phyloP scores from a whole-genome alignment of 1,284 basidiomycete species.

The Veloboletus limbatus region DNA sequence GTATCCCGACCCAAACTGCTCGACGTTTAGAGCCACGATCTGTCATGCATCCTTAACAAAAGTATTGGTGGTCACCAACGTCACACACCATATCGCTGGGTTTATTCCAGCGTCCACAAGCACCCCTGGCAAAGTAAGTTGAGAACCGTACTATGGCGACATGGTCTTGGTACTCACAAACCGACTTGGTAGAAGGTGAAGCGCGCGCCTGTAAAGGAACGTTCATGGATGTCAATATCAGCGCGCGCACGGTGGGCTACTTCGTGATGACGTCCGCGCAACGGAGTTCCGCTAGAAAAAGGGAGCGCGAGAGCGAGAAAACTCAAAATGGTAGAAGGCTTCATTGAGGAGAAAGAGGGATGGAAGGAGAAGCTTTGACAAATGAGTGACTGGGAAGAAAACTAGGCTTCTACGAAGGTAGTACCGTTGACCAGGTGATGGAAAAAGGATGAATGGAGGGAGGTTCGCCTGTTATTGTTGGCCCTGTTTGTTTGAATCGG shows the following conservation, averaged over 20 bases:
- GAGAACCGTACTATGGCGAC: background rate
- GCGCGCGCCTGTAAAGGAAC: slow-evolving; percentile 33
- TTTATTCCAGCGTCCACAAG: slow-evolving; percentile 49
- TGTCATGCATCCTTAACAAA: slow-evolving; percentile 20
- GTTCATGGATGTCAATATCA: slow-evolving; percentile 39
- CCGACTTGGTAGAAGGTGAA: slow-evolving; percentile 57
- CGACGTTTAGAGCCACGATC: slow-evolving; percentile 44
- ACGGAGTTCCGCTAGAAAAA: slow-evolving; percentile 33
- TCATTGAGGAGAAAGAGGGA: slow-evolving; percentile 18
- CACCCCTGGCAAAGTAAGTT: slow-evolving; percentile 39
- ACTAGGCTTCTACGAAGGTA: slow-evolving; percentile 12
- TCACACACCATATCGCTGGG: slow-evolving; percentile 50
- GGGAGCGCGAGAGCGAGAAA: slow-evolving; percentile 38
- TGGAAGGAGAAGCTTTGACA: slow-evolving; percentile 5
- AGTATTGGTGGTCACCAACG: background rate
- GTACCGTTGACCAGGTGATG: slow-evolving; percentile 1
- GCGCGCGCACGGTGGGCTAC: slow-evolving; percentile 42
- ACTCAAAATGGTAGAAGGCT: slow-evolving; percentile 19
- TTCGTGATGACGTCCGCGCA: slow-evolving; percentile 39
- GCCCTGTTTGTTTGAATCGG: slow-evolving; percentile 20
- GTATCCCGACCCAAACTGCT: slow-evolving; percentile 57
- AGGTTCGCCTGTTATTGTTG: background rate
- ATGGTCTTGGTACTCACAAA: slow-evolving; percentile 40
- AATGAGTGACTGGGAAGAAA: slow-evolving; percentile 30
- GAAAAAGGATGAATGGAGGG: slow-evolving; percentile 1